Evolutionary conservation across 2,329 filamentous ascomycete species (phyloP), one percentile per base, ranked within the genome.

Genomic region (Aspergillus sp.): DNA sequence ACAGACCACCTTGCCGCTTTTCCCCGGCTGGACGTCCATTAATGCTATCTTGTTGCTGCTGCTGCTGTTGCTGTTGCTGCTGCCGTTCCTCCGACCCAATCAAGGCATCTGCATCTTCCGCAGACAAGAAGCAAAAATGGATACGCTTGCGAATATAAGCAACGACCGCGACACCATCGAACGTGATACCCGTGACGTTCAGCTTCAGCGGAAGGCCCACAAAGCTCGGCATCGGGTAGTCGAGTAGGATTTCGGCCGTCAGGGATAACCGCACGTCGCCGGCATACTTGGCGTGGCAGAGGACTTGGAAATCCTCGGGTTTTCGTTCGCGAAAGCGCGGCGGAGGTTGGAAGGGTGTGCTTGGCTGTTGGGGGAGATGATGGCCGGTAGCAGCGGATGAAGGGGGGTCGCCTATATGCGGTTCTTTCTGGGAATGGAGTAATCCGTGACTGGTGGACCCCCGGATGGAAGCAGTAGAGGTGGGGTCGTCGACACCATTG

Each of bases 221-320:
- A 61, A 98, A 98, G 71, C 88, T 94, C 36, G 90, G 90, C 88
- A 97, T 97, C 1, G 93, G 93, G 65, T 98, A 98, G 68, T 98
- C 93, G 32, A 98, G 82, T 30, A 97, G 75, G 38, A 98, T 95
- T 68, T 97, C 90, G 0, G 93, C 90, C 27, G 93, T 97, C 43
- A 98, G 75, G 51, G 89, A 88, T 48, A 98, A 78, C 55, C 83
- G 83, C 48, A 98, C 78, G 61, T 96, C 86, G 30, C 93, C 93
- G 2, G 84, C 80, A 67, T 98, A 98, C 47, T 82, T 83, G 50
- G 94, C 90, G 54, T 90, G 85, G 60, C 94, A 91, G 4, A 97
- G 86, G 42, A 94, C 86, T 66, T 98, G 93, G 45, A 96, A 77
- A 61, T 98, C 93, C 53, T 95, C 88, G 2, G 86, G 79, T 28